These are phyloP conservation scores for Achlya hypogyna DNA, from an alignment of 352 stramenopile species.

Conservation along the genomic window DNA sequence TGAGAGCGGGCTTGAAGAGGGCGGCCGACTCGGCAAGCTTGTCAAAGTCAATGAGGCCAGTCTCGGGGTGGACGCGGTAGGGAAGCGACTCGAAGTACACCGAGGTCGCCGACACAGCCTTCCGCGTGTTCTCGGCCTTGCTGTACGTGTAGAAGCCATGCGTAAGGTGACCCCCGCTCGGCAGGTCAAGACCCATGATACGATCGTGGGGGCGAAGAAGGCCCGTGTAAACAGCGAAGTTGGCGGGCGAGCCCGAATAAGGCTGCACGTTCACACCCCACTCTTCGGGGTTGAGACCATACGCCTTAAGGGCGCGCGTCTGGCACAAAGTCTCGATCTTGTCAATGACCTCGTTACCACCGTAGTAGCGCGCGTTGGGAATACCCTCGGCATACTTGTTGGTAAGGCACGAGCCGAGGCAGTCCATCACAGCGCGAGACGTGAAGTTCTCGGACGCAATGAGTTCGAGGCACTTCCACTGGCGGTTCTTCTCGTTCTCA, in stretches of 20 bases:
- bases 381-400: constrained; percentile 99
- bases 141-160: constrained; percentile 98
- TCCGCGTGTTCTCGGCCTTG: constrained; percentile 94
- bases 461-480: constrained; percentile 96
- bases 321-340: constrained; percentile 94
- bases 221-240: constrained; percentile 99
- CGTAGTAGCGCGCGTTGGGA: constrained; percentile 95
- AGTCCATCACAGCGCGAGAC: constrained; percentile 97
- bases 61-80: constrained; percentile 93
- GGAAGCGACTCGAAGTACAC: constrained; percentile 99
- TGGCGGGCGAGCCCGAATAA: constrained; percentile 95
- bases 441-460: constrained; percentile 99
- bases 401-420: constrained; percentile 95
- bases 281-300: constrained; percentile 86
- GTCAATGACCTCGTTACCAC: constrained; percentile 97
- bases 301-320: constrained; percentile 90
- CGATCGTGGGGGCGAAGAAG: constrained; percentile 96
- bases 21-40: constrained; percentile 89
- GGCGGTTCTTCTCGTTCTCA: constrained; percentile 96
- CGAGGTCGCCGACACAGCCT: constrained; percentile 98
- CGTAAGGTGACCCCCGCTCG: constrained; percentile 96
- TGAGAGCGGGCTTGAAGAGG: constrained; percentile 97
- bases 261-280: constrained; percentile 99
- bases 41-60: constrained; percentile 97
- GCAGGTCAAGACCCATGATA: constrained; percentile 99